Percentiles rank a stretch among this genome's conserved stretches.
Evolutionary conservation across 2,329 filamentous ascomycete genomes (phyloP).

Genomic region (Grosmannia serpens): DNA sequence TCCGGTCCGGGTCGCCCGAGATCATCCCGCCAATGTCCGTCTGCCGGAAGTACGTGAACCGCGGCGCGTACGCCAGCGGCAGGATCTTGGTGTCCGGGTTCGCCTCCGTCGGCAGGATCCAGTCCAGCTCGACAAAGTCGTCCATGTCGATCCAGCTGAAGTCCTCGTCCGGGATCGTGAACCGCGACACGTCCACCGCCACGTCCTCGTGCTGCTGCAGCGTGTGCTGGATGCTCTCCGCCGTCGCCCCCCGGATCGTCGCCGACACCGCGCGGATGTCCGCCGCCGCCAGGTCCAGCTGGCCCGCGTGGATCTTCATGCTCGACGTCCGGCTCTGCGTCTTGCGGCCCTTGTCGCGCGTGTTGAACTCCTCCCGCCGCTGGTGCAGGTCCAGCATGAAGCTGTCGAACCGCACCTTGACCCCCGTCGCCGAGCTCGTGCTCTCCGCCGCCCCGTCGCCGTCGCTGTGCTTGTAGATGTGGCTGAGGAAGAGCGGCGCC

Average conservation of each 20-base stretch:
- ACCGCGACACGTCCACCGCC: conserved; percentile 67
- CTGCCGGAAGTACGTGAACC: conserved; percentile 93
- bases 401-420: conserved; percentile 91
- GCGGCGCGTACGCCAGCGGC: conserved; percentile 82
- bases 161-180: conserved; percentile 92
- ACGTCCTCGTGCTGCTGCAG: conserved; percentile 41
- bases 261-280: conserved; percentile 91
- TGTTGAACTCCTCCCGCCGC: conserved; percentile 81
- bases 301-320: conserved; percentile 92
- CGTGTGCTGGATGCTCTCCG: conserved; percentile 56
- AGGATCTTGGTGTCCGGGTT: conserved; percentile 92
- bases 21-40: conserved; percentile 81
- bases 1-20: conserved; percentile 67
- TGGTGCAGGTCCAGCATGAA: conserved; percentile 97
- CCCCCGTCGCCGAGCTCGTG: conserved; percentile 80
- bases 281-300: conserved; percentile 81
- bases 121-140: conserved; percentile 95
- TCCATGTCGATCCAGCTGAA: conserved; percentile 99
- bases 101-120: conserved; percentile 80
- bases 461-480: conserved; percentile 98
- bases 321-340: conserved; percentile 73
- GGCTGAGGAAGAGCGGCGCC: conserved; percentile 86
- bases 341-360: conserved; percentile 63
- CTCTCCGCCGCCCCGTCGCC: conserved; percentile 69
- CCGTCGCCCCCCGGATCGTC: conserved; percentile 68